Percentiles rank a stretch among this genome's conserved stretches.
phyloP scores from a whole-genome alignment of 2,329 filamentous ascomycete genomes.

The Cyphellophora attinorum region DNA sequence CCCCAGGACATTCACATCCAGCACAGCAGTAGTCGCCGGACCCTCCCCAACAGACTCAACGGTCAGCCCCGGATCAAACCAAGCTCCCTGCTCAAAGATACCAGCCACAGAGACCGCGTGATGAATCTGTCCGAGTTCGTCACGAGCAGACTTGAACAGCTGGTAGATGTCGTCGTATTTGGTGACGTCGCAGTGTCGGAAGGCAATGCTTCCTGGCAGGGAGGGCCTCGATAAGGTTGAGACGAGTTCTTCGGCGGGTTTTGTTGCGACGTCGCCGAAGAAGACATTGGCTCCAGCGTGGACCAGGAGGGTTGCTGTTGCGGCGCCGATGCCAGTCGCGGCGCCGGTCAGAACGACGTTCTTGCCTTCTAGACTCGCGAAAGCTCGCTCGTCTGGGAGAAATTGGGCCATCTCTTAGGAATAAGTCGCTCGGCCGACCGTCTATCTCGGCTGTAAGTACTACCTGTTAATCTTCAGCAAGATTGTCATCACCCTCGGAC shows the following conservation, averaged over 20 bases:
- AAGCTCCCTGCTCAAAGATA: slow-evolving; percentile 28
- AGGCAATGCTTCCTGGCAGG: slow-evolving; percentile 2
- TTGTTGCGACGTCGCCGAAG: slow-evolving; percentile 4
- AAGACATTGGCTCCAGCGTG: slow-evolving; percentile 5
- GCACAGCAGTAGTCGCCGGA: slow-evolving; percentile 20
- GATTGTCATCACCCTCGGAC: too few species aligned
- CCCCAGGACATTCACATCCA: slow-evolving; percentile 40
- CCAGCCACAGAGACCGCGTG: slow-evolving; percentile 40
- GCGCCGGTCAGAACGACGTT: background rate
- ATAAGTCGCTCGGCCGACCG: too few species aligned
- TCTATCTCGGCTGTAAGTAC: too few species aligned
- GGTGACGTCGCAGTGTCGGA: slow-evolving; percentile 1
- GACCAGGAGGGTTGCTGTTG: slow-evolving; percentile 17
- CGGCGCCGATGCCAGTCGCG: slow-evolving; percentile 29
- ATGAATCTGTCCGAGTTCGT: slow-evolving; percentile 21
- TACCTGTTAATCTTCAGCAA: too few species aligned
- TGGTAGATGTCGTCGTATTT: slow-evolving; percentile 4
- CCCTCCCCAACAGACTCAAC: slow-evolving; percentile 31
- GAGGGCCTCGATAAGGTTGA: background rate
- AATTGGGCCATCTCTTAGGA: slow-evolving; percentile 1
- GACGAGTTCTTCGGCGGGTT: background rate
- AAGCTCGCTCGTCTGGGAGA: background rate
- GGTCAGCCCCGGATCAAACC: slow-evolving; percentile 35
- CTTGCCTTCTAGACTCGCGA: background rate
- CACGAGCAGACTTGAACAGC: slow-evolving; percentile 5